Evolutionary conservation across 257 asterid species (phyloP), one percentile per base, ranked within the genome.

Genomic region (Datura wrightii): DNA sequence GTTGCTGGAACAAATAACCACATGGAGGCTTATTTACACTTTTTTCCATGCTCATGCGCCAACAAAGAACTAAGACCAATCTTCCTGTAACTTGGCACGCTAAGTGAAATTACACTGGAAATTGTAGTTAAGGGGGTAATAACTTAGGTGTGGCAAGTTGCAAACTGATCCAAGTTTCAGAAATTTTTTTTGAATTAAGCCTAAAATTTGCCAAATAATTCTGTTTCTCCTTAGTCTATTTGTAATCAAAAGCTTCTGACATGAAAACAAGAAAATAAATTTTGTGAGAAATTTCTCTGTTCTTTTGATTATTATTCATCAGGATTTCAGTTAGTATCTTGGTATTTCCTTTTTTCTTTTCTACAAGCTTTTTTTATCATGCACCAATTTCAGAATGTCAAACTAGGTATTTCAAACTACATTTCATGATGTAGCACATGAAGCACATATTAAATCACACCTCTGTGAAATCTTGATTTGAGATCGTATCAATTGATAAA

Each of bases 401-500:
- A 31, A 78, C 31, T 78, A 15, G 60, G 19, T 48, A 50, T 48
- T 24, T 48, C 48, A 50, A 78, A 52, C 39, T 31, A 56, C 14
- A 78, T 34, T 31, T 78, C 46, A 78, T 48, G 44, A 81, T 42
- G 37, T 37, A 72, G 54, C 66, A 63, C 67, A 16, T 1, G 5
- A n/a, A 44, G 18, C 52, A 56, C 55, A 36, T 79, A 86, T 66
- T 78, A 83, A 82, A n/a, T n/a, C n/a, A 89, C 90, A 96, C 99
- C 98, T 96, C 99, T 10, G 98, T 90, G 86, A 97, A 97, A 86
- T 97, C 99, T 87, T 97, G 99, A 89, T 97, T 97, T 83, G 99
- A 97, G 87, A 97, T 90, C 44, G 97, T 91, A 89, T 95, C 99
- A 88, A 97, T 95, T 56, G 97, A 85, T 87, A 94, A 89, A 66